Percentiles rank a stretch among this genome's conserved stretches.
Evolutionary conservation across 495 filamentous ascomycete species (phyloP).

Genomic region (Hypoxylon lenormandii): DNA sequence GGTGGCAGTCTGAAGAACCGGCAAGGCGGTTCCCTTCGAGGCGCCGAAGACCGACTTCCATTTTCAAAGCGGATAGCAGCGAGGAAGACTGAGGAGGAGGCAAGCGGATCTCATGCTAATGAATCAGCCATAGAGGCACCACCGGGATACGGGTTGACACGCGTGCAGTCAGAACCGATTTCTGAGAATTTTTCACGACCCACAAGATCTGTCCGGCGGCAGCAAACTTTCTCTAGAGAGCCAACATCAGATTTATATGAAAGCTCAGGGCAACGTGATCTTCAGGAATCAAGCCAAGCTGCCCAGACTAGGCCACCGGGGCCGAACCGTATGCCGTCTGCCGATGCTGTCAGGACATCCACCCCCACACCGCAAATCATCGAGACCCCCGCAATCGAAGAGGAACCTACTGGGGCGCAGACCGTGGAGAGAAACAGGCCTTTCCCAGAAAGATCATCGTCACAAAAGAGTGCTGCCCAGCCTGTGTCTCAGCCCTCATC

Average conservation of each 20-base stretch:
- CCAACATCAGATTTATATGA: conserved; percentile 16
- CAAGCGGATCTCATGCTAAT: conserved; percentile 65
- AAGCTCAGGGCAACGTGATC: conserved; percentile 19
- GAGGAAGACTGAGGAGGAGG: conserved; percentile 68
- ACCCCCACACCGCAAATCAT: conserved; percentile 73
- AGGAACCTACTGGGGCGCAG: conserved; percentile 52
- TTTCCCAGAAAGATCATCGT: conserved; percentile 67
- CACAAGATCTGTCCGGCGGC: conserved; percentile 58
- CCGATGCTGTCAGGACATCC: conserved; percentile 41
- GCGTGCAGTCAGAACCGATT: conserved; percentile 82
- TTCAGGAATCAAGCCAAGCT: conserved; percentile 32
- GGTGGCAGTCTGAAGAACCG: conserved; percentile 84
- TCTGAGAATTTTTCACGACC: conserved; percentile 69
- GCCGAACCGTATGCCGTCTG: conserved; percentile 36
- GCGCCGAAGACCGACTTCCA: conserved; percentile 59
- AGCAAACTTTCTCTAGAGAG: conserved; percentile 53
- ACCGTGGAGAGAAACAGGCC: conserved; percentile 45
- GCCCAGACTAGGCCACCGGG: conserved; percentile 32
- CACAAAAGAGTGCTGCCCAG: conserved; percentile 54
- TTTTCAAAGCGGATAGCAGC: conserved; percentile 78
- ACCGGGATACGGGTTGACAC: conserved; percentile 67
- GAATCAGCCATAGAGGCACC: conserved; percentile 63
- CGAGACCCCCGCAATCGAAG: conserved; percentile 71
- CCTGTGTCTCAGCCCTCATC: conserved; percentile 38
- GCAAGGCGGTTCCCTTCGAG: conserved; percentile 67